Percentiles rank a stretch among this genome's conserved stretches.
phyloP scores from a whole-genome alignment of 1,139 yeast genomes.

The Blastobotrys aristatus region DNA sequence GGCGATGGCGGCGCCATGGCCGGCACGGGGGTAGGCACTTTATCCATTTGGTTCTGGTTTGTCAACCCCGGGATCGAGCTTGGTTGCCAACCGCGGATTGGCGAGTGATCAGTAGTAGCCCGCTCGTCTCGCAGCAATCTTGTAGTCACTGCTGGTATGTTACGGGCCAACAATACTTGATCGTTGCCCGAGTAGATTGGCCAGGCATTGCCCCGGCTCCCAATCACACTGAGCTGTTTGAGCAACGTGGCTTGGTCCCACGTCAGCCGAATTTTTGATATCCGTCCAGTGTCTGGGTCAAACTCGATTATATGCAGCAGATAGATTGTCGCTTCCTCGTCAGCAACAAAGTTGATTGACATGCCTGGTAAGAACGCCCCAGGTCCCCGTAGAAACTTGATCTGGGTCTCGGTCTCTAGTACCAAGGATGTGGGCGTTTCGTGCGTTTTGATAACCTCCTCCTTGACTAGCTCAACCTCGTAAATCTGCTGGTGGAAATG shows the following conservation, averaged over 20 bases:
- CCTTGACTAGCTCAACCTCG: conserved; percentile 21
- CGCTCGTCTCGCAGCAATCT: background rate
- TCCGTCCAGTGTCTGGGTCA: conserved; percentile 12
- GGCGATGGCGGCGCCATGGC: conserved; percentile 23
- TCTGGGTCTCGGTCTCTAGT: conserved; percentile 24
- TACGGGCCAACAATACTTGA: conserved; percentile 15
- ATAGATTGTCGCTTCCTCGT: conserved; percentile 25
- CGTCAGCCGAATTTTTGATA: conserved; percentile 22
- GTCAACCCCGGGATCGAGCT: conserved; percentile 17
- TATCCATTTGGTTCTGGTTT: conserved; percentile 17
- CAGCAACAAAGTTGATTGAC: conserved; percentile 28
- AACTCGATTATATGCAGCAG: conserved; percentile 27
- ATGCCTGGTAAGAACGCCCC: conserved; percentile 29
- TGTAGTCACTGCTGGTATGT: conserved; percentile 4
- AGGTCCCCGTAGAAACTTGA: conserved; percentile 28
- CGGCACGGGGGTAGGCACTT: conserved; percentile 20
- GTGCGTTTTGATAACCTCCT: conserved; percentile 21
- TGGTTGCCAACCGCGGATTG: conserved; percentile 20
- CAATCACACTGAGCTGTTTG: conserved; percentile 30
- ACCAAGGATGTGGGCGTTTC: conserved; percentile 21
- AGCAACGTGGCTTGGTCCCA: conserved; percentile 34
- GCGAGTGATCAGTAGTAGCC: background rate
- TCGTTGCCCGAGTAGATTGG: conserved; percentile 28
- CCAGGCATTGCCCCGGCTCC: conserved; percentile 30
- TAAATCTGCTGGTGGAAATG: conserved; percentile 20